Evolutionary conservation across 2,329 filamentous ascomycete genomes (phyloP), one percentile per base, ranked within the genome.

Genomic region (Clonostachys rosea): DNA sequence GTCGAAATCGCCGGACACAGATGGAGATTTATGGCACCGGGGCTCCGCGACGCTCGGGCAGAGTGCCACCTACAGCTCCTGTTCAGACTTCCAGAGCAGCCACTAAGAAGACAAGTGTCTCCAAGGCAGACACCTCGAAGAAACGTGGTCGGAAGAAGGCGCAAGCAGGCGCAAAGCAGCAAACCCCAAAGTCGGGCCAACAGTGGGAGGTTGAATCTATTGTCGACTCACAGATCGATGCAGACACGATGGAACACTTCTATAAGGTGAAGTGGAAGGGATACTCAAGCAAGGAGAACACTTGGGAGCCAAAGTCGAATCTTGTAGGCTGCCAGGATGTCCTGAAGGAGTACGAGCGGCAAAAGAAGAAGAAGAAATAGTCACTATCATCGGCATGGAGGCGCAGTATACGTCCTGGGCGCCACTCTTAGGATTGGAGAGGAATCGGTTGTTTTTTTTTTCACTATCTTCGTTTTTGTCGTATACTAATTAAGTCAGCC

Each of bases 221-320:
- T 34, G 44, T 77, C 11, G 66, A 67, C 16, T 65, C 64, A 0
- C 59, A 55, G 5, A 60, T 74, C 36, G 66, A 74, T 39, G 55
- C 54, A 7, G 56, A 59, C 6, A 68, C 65, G 2, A 61, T 62
- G 50, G 56, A 66, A 49, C 62, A 68, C 50, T 58, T 69, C 54
- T 82, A 75, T 56, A 50, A 64, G 5, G 68, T 83, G 46, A 78
- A 81, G 57, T 82, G 78, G 79, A 69, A 71, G 52, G 74, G 72
- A 0, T 81, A 67, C 46, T 44, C 63, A 0, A 50, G 54, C 1
- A 59, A 63, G 16, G 56, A 74, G 2, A 78, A 73, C 49, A 79
- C 76, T 0, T 82, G 78, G 79, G 78, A 80, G 61, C 74, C 74
- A 2, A 69, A 64, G 54, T 56, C 48, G 16, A 71, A 78, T 47